Conservation (phyloP, 768 basidiomycete genomes). For the Butyriboletus loyo region DNA sequence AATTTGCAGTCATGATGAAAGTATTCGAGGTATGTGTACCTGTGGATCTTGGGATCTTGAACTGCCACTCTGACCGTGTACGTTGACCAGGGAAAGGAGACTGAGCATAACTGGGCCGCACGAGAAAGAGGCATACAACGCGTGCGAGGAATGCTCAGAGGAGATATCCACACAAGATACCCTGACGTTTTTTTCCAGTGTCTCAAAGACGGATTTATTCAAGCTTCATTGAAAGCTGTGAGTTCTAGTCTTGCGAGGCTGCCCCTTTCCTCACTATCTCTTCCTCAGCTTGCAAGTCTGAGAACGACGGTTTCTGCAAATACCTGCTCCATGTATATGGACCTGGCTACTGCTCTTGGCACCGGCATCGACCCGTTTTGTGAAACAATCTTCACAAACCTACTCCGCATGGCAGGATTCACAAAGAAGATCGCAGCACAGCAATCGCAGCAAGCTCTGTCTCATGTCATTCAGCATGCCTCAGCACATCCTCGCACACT, state of each 20-base stretch:
- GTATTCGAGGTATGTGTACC: slow-evolving; percentile 66
- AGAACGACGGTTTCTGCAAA: slow-evolving; percentile 86
- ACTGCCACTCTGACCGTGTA: neutral
- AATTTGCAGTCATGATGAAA: slow-evolving; percentile 77
- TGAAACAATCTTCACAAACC: slow-evolving; percentile 70
- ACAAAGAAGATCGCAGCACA: slow-evolving; percentile 93
- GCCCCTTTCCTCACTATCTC: neutral
- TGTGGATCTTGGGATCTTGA: neutral
- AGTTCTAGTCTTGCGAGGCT: slow-evolving; percentile 26
- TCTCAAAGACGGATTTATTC: slow-evolving; percentile 75
- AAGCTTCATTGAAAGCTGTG: slow-evolving; percentile 83
- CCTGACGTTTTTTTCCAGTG: slow-evolving; percentile 69
- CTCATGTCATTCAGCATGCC: slow-evolving; percentile 63
- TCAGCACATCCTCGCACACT: slow-evolving; percentile 69
- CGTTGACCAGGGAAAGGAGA: slow-evolving; percentile 80
- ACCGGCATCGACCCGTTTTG: slow-evolving; percentile 72
- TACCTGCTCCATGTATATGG: slow-evolving; percentile 72
- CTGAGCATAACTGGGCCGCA: slow-evolving; percentile 90
- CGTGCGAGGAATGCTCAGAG: slow-evolving; percentile 88
- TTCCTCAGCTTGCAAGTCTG: slow-evolving; percentile 71
- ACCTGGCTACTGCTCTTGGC: slow-evolving; percentile 67
- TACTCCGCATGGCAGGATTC: slow-evolving; percentile 82
- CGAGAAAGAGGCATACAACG: slow-evolving; percentile 75
- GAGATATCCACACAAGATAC: slow-evolving; percentile 74
- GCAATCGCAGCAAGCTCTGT: slow-evolving; percentile 73